Base-by-base conservation (phyloP, 139 green algal genomes). In the Mesostigma viride region DNA sequence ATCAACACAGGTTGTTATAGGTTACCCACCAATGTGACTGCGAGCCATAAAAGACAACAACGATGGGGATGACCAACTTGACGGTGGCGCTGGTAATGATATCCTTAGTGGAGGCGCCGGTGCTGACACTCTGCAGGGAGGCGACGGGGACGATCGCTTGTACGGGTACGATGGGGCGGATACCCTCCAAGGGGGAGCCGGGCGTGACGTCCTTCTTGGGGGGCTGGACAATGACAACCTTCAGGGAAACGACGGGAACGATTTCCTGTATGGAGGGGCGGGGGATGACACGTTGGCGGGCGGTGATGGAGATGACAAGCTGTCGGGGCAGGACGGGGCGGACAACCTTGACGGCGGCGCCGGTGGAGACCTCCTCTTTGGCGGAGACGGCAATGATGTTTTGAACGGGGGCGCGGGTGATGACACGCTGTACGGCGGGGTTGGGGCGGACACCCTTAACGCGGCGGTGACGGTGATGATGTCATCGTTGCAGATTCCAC, bases 31-130 rank as follows among this genome's bases (percentile, higher is more conserved):
- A n/a, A n/a, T n/a, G n/a, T n/a, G n/a, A n/a, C n/a, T n/a, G n/a
- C n/a, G n/a, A n/a, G n/a, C n/a, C n/a, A n/a, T n/a, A n/a, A n/a
- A n/a, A n/a, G n/a, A n/a, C n/a, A n/a, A n/a, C n/a, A n/a, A 6
- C 6, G 58, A 45, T 36, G 58, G 58, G 1, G 58, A 65, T 24
- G 58, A 65, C 58, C 30, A 24, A 6, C 22, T 65, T 20, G 30
- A 46, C 30, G 58, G 58, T 2, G 58, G 58, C 31, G 20, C 31
- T 2, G 58, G 58, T 22, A 65, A 47, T 24, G 58, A 65, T 28
- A 20, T 47, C 30, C 30, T 65, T 1, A 46, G 22, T 28, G 58
- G 58, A 40, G 58, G 58, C 46, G 56, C 6, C 3, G 45, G 45
- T 20, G 4, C n/a, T 27, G 3, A 22, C 22, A 22, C 22, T 3